Evolutionary conservation across 2,329 filamentous ascomycete genomes (phyloP).

Genomic region (Penicillium sp.): DNA sequence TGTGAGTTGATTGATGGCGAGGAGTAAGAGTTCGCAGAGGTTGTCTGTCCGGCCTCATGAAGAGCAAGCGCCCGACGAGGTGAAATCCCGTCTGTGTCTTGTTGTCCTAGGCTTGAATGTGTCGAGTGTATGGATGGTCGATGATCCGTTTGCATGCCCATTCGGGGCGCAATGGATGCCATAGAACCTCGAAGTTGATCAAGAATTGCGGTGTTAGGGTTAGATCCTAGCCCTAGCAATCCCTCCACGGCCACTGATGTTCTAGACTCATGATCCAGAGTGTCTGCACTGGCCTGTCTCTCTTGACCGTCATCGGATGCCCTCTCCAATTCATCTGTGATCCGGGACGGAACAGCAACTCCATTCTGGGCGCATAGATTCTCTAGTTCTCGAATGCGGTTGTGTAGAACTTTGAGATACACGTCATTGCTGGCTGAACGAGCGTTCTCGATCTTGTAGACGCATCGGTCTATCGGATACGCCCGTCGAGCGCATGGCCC

Average conservation of each 20-base stretch:
- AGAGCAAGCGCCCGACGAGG: constrained; percentile 1
- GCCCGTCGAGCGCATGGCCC: constrained; percentile 45
- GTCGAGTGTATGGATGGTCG: background rate
- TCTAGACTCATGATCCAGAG: constrained; percentile 17
- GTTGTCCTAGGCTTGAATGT: background rate
- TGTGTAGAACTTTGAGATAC: constrained; percentile 30
- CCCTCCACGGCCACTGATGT: constrained; percentile 25
- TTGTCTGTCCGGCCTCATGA: background rate
- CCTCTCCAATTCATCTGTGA: constrained; percentile 2
- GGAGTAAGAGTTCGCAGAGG: constrained; percentile 9
- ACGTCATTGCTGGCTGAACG: constrained; percentile 44
- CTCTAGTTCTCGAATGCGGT: constrained; percentile 35
- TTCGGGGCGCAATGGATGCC: background rate
- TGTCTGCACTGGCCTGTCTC: background rate
- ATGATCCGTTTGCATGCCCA: constrained; percentile 1
- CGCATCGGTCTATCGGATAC: constrained; percentile 39
- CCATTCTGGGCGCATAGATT: constrained; percentile 26
- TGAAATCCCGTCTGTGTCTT: background rate
- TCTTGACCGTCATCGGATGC: background rate
- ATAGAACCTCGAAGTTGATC: constrained; percentile 1
- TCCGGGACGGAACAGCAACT: constrained; percentile 19
- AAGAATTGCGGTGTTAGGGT: constrained; percentile 6
- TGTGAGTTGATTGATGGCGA: constrained; percentile 21
- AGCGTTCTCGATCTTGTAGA: constrained; percentile 45
- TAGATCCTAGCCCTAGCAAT: constrained; percentile 21